Evolutionary conservation across 1,139 yeast genomes (phyloP).

Genomic region (Diutina siamensis): DNA sequence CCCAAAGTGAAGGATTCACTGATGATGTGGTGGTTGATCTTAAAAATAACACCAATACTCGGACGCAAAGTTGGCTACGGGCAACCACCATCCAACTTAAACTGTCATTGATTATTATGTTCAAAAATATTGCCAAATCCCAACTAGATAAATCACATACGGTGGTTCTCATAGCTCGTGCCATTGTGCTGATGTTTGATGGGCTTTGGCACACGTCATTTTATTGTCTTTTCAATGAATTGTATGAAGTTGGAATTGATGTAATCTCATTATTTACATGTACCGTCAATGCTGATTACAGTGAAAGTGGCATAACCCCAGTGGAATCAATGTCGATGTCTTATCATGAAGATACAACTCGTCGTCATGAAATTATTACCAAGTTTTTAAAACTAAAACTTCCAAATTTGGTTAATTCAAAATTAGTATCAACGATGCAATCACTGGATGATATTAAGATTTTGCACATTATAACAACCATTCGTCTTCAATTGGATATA

Average conservation of each 20-base stretch:
- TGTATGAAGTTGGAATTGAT: neutral
- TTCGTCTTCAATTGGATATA: neutral
- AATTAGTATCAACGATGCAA: neutral
- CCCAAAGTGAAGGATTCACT: neutral
- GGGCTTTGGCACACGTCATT: constrained; percentile 1
- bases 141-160: neutral
- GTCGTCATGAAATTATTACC: neutral
- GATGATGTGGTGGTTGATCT: neutral
- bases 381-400: neutral
- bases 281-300: neutral
- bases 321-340: neutral
- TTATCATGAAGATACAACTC: neutral
- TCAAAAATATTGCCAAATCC: neutral
- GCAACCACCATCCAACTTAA: neutral
- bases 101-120: neutral
- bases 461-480: neutral
- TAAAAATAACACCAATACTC: neutral
- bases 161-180: neutral
- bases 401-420: neutral
- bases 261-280: neutral
- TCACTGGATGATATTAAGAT: neutral
- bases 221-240: neutral
- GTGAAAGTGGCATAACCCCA: neutral
- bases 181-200: neutral
- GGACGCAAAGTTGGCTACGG: neutral